Evolutionary conservation across 176 grass and related monocot genomes (phyloP).

Genomic region (Puya raimondii): DNA sequence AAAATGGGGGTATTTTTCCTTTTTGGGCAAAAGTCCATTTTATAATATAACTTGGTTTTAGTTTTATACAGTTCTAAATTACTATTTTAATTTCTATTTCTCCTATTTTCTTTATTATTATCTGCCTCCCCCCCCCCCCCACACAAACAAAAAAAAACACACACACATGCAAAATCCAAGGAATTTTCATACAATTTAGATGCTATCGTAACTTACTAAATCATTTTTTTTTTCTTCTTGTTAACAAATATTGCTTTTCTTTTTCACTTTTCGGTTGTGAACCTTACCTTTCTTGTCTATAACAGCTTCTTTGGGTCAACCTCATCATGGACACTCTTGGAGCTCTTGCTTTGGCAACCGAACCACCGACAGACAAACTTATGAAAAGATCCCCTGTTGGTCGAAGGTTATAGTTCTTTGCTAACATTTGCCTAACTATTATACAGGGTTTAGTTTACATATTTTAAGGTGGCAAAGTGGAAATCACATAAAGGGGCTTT

Average conservation of each 20-base stretch:
- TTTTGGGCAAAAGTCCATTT: too few relatives aligned
- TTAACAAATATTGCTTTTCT: background rate
- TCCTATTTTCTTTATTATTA: too few relatives aligned
- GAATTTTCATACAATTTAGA: background rate
- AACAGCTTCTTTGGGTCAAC: conserved; percentile 96
- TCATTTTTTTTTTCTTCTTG: conserved; percentile 21
- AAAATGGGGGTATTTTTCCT: too few relatives aligned
- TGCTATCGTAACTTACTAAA: conserved; percentile 4
- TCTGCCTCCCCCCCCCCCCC: too few relatives aligned
- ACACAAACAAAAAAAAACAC: background rate
- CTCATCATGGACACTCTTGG: conserved; percentile 99
- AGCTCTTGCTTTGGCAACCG: conserved; percentile 93
- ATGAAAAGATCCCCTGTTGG: conserved; percentile 76
- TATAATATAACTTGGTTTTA: too few relatives aligned
- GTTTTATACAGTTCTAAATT: too few relatives aligned
- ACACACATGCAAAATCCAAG: background rate
- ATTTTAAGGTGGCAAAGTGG: background rate
- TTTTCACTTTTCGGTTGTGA: background rate
- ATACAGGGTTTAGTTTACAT: background rate
- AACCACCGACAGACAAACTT: conserved; percentile 80
- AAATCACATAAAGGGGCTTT: conserved; percentile 2
- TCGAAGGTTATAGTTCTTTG: conserved; percentile 41
- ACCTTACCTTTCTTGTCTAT: conserved; percentile 8
- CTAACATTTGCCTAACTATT: conserved; percentile 8
- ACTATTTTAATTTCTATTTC: too few relatives aligned